A percentile compares a stretch with the other conserved stretches of the same genome.
These are phyloP conservation scores for Geopyxis carbonaria DNA, from an alignment of 495 filamentous ascomycete species.

Conservation along the genomic window DNA sequence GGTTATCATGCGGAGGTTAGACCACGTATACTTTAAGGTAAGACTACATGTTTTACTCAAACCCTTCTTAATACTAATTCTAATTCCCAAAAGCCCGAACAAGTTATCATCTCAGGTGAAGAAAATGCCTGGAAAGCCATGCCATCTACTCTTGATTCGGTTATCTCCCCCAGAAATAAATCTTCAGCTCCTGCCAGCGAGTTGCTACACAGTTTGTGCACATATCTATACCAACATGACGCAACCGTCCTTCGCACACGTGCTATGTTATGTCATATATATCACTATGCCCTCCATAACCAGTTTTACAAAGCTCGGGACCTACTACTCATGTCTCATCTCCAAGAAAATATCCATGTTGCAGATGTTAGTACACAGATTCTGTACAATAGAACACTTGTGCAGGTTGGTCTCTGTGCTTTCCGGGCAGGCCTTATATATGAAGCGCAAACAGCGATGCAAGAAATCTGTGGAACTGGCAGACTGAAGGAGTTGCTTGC, in stretches of 20 bases:
- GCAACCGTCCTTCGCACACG: constrained; percentile 90
- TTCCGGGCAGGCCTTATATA: constrained; percentile 95
- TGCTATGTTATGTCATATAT: constrained; percentile 95
- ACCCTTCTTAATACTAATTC: constrained; percentile 19
- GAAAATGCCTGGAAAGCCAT: constrained; percentile 81
- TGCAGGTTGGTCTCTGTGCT: constrained; percentile 94
- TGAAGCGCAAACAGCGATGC: constrained; percentile 87
- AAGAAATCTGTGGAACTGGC: constrained; percentile 93
- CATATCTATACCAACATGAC: constrained; percentile 82
- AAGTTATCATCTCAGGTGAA: constrained; percentile 83
- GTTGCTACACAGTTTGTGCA: constrained; percentile 77
- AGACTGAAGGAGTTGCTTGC: constrained; percentile 95
- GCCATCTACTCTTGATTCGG: constrained; percentile 51
- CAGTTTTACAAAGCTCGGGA: constrained; percentile 94
- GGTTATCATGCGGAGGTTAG: constrained; percentile 77
- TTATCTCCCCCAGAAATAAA: constrained; percentile 54
- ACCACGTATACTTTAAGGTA: constrained; percentile 97
- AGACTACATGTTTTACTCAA: not conserved
- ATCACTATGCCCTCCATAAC: constrained; percentile 92
- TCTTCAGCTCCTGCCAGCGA: constrained; percentile 42
- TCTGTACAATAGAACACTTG: constrained; percentile 93
- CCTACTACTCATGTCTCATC: constrained; percentile 99
- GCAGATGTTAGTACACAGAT: constrained; percentile 96
- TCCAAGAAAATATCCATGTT: constrained; percentile 85
- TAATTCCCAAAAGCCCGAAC: constrained; percentile 43